A percentile compares a stretch with the other conserved stretches of the same genome.
These are phyloP conservation scores for Alternaria brassicicola DNA, from an alignment of 2,329 filamentous ascomycete genomes.

Conservation along the genomic window DNA sequence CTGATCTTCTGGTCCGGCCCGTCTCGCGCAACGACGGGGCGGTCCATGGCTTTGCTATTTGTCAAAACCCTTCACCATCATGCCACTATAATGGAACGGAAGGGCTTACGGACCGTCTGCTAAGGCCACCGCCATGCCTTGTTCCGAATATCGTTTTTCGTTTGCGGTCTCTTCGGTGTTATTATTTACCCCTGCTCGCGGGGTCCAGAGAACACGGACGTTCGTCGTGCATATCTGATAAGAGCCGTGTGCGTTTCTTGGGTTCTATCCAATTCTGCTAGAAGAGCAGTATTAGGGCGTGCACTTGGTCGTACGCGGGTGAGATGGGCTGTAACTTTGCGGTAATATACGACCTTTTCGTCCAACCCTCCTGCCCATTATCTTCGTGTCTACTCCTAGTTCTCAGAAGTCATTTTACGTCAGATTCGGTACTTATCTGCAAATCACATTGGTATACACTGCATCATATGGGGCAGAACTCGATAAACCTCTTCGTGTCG, in stretches of 20 bases:
- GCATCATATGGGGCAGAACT: background rate
- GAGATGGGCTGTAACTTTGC: background rate
- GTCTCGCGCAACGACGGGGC: background rate
- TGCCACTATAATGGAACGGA: background rate
- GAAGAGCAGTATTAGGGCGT: background rate
- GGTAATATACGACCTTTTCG: background rate
- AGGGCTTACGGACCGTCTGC: background rate
- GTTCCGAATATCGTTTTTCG: background rate
- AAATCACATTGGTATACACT: background rate
- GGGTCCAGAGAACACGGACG: background rate
- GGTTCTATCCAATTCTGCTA: background rate
- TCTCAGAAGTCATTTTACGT: background rate
- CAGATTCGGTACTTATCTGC: background rate
- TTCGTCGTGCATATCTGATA: background rate
- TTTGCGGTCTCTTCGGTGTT: background rate
- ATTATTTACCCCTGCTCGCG: background rate
- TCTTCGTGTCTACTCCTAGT: background rate
- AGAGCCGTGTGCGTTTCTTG: background rate
- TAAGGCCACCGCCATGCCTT: background rate
- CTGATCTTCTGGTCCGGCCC: background rate
- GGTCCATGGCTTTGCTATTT: background rate
- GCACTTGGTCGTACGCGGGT: background rate
- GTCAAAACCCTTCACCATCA: background rate
- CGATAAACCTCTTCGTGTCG: background rate
- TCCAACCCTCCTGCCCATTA: background rate